phyloP scores from a whole-genome alignment of 2,329 filamentous ascomycete genomes.

The Talaromyces amestolkiae region DNA sequence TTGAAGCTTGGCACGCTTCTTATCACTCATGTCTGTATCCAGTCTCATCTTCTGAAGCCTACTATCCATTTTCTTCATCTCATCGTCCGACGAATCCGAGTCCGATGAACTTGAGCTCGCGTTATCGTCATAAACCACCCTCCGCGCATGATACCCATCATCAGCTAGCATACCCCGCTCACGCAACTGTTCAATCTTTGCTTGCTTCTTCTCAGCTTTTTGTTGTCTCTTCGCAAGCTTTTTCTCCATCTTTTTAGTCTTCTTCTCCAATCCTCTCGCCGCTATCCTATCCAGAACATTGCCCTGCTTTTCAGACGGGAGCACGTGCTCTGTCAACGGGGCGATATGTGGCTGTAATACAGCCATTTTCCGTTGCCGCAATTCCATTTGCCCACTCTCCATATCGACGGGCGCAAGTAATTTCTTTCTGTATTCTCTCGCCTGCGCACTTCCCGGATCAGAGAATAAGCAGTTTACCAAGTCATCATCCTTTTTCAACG shows the following conservation, averaged over 20 bases:
- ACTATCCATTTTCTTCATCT: not conserved
- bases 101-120: conserved; percentile 2
- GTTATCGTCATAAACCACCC: not conserved
- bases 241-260: conserved; percentile 3
- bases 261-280: conserved; percentile 2
- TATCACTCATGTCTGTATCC: not conserved
- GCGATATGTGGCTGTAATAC: conserved; percentile 8
- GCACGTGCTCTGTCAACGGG: not conserved
- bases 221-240: not conserved
- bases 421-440: not conserved
- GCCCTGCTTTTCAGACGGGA: conserved; percentile 1
- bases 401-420: conserved; percentile 3
- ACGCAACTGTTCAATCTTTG: conserved; percentile 3
- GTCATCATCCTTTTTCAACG: conserved; percentile 15
- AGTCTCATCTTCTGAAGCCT: not conserved
- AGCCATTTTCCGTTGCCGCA: conserved; percentile 13
- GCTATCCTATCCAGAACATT: conserved; percentile 13
- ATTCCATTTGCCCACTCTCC: not conserved
- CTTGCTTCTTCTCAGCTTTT: conserved; percentile 3
- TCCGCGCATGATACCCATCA: conserved; percentile 1
- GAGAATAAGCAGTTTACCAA: not conserved
- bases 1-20: not conserved
- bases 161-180: not conserved
- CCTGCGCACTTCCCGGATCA: not conserved
- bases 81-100: not conserved